Evolutionary conservation across 2,329 filamentous ascomycete genomes (phyloP).

Genomic region (Beauveria scarabaeidicola): DNA sequence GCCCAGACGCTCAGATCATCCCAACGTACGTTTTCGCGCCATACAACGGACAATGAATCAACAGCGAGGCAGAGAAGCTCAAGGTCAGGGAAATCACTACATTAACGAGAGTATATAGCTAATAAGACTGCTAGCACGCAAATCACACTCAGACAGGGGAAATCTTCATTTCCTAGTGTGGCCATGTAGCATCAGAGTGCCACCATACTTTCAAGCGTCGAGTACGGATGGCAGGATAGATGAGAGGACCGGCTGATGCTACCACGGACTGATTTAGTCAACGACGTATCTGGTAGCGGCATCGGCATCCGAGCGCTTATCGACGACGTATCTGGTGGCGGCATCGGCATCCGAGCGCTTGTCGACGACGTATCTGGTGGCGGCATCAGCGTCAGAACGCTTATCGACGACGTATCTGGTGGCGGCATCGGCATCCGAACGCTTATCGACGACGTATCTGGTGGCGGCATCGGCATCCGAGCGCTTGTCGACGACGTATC

Average conservation of each 20-base stretch:
- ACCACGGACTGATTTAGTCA: not conserved
- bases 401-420: slow-evolving; percentile 1
- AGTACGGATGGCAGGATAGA: not conserved
- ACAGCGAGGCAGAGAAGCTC: not conserved
- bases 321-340: not conserved
- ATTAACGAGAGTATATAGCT: slow-evolving; percentile 4
- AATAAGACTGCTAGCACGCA: not conserved
- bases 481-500: not conserved
- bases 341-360: not conserved
- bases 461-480: not conserved
- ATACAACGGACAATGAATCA: not conserved
- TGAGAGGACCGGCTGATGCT: not conserved
- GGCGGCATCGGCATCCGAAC: not conserved
- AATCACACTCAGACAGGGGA: not conserved
- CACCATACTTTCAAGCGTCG: not conserved
- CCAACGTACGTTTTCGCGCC: too few species aligned
- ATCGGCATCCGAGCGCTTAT: slow-evolving; percentile 4
- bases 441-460: not conserved
- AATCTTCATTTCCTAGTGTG: not conserved
- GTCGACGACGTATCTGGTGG: slow-evolving; percentile 1
- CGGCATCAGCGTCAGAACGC: slow-evolving; percentile 1
- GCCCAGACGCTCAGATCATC: too few species aligned
- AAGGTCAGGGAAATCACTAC: too few species aligned
- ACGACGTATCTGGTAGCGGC: not conserved
- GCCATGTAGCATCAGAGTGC: not conserved